Conservation (phyloP, 257 asterid species). For the Solanum tarapatanum region DNA sequence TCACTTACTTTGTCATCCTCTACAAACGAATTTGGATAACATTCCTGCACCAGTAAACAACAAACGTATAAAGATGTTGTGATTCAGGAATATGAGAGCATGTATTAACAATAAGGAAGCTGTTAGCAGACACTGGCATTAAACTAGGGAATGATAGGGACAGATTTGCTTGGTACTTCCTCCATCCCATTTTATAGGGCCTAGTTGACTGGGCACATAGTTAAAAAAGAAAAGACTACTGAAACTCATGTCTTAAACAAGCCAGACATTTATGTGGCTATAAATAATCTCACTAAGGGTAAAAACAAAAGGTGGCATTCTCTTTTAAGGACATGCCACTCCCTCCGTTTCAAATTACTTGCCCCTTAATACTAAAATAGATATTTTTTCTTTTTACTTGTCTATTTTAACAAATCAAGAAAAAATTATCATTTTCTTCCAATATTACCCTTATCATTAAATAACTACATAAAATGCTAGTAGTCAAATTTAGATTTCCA, state of each 20-base stretch:
- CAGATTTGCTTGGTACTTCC: not conserved
- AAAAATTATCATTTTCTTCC: not conserved
- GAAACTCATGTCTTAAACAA: not conserved
- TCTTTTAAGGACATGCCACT: not conserved
- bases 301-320: not conserved
- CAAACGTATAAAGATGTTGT: not conserved
- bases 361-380: not conserved
- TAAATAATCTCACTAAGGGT: not conserved
- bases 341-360: not conserved
- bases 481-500: not conserved
- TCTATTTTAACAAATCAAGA: not conserved
- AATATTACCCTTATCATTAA: not conserved
- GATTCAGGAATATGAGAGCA: not conserved
- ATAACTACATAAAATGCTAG: not conserved
- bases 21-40: slow-evolving; percentile 43
- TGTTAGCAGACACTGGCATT: not conserved
- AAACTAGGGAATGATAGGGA: not conserved
- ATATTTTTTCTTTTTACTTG: not conserved
- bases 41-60: slow-evolving; percentile 37
- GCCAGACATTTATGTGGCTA: not conserved
- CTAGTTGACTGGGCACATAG: not conserved
- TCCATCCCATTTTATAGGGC: not conserved
- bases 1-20: slow-evolving; percentile 75
- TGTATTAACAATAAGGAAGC: not conserved
- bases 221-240: not conserved